Conservation (phyloP, 345 rosid genomes). For the Gossypium raimondii region DNA sequence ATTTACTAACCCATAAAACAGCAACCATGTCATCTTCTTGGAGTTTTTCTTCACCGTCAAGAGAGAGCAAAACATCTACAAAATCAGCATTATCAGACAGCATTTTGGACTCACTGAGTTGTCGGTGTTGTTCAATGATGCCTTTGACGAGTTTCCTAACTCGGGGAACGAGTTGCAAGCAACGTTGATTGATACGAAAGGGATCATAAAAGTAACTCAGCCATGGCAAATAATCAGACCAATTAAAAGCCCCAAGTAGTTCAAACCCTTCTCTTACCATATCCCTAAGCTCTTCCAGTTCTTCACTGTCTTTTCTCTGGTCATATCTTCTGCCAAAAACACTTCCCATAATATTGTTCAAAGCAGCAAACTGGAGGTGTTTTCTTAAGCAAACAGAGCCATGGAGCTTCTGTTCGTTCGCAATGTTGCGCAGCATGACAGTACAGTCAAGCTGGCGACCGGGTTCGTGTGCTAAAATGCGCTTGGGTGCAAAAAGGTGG, state of each 20-base stretch:
- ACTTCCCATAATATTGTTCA: conserved; percentile 81
- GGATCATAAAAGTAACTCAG: conserved; percentile 57
- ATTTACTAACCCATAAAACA: conserved; percentile 68
- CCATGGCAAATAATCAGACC: conserved; percentile 63
- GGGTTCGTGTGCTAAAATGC: conserved; percentile 55
- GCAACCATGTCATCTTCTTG: conserved; percentile 82
- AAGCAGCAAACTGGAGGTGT: conserved; percentile 70
- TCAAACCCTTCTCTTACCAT: conserved; percentile 86
- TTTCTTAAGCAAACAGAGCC: conserved; percentile 49
- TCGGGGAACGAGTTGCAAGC: conserved; percentile 66
- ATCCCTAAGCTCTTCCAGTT: conserved; percentile 42
- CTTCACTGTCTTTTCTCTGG: conserved; percentile 21
- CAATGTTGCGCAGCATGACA: conserved; percentile 40
- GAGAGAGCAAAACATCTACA: conserved; percentile 70
- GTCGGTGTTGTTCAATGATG: conserved; percentile 58
- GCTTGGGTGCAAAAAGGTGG: conserved; percentile 70
- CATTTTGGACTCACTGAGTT: conserved; percentile 19
- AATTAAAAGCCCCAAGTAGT: conserved; percentile 49
- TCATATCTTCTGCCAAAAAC: conserved; percentile 76
- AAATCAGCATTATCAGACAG: conserved; percentile 46
- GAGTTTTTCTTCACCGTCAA: conserved; percentile 71
- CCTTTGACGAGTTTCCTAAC: conserved; percentile 48
- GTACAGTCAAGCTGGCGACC: conserved; percentile 54
- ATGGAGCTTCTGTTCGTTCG: conserved; percentile 31
- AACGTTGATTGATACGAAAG: conserved; percentile 46